Conservation (phyloP, 305 asterid species). For the Fraxinus platypoda region DNA sequence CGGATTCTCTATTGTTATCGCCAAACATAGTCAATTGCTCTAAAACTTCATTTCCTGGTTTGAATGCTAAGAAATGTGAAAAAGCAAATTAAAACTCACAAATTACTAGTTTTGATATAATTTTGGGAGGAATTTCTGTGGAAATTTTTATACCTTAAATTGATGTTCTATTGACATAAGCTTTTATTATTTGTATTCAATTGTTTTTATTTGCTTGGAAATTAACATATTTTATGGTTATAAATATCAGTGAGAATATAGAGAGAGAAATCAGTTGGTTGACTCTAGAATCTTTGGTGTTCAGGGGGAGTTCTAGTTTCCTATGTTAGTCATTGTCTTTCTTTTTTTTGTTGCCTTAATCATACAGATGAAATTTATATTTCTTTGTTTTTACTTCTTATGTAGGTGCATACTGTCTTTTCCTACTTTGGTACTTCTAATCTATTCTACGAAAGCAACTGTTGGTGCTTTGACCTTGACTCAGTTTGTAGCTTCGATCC, state of each 20-base stretch:
- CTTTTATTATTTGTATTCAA: constrained; percentile 6
- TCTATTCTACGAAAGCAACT: constrained; percentile 10
- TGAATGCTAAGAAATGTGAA: constrained; percentile 10
- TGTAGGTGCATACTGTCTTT: background rate
- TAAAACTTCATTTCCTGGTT: background rate
- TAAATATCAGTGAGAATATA: constrained; percentile 1
- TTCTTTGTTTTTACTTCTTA: constrained; percentile 5
- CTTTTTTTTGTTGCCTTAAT: constrained; percentile 9
- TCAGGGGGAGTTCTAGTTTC: constrained; percentile 2
- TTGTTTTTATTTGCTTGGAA: constrained; percentile 14
- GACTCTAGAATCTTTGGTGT: constrained; percentile 2
- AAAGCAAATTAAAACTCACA: background rate
- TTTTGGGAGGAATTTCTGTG: background rate
- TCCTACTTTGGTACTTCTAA: background rate
- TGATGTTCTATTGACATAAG: background rate
- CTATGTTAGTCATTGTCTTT: background rate
- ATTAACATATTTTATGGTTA: constrained; percentile 7
- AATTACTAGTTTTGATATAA: background rate
- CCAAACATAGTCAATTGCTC: background rate
- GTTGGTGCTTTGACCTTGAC: constrained; percentile 16
- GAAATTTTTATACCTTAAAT: background rate
- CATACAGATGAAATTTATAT: constrained; percentile 17
- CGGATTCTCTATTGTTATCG: background rate
- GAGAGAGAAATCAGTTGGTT: background rate
- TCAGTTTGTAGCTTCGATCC: constrained; percentile 17